Evolutionary conservation across 164 flowering plant genomes (phyloP).

Genomic region (Nelumbo lutea): DNA sequence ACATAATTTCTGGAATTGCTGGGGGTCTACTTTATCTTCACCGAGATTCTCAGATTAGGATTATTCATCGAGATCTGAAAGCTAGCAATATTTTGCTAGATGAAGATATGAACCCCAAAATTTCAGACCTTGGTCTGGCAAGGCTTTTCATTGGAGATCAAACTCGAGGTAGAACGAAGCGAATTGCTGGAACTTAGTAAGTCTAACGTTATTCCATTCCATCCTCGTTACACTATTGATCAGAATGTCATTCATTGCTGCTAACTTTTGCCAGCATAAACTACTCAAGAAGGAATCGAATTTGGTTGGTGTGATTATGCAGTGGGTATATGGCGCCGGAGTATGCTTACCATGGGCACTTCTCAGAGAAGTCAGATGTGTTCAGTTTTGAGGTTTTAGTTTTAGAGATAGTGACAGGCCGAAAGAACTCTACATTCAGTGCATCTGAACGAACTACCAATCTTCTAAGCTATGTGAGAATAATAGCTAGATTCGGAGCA

Average conservation of each 20-base stretch:
- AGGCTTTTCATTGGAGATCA: background rate
- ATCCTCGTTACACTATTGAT: no score
- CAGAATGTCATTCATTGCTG: no score
- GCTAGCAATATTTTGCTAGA: conserved; percentile 32
- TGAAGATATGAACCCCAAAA: conserved; percentile 1
- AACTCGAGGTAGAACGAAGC: background rate
- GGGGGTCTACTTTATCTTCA: conserved; percentile 28
- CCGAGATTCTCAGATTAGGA: conserved; percentile 16
- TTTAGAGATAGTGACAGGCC: conserved; percentile 22
- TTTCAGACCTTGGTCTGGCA: background rate
- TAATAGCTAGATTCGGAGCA: background rate
- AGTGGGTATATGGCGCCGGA: conserved; percentile 32
- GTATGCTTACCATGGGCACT: conserved; percentile 16
- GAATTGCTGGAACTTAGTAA: background rate
- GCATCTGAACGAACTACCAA: background rate
- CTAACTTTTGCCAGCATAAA: no score
- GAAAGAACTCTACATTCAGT: conserved; percentile 7
- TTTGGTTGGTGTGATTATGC: background rate
- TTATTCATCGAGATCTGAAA: conserved; percentile 32
- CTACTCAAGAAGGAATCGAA: no score
- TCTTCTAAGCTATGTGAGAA: conserved; percentile 10
- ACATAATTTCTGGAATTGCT: conserved; percentile 23
- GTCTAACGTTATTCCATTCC: background rate
- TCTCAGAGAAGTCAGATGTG: conserved; percentile 24
- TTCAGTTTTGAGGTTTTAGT: conserved; percentile 23